These are phyloP conservation scores for Porogramme epimiltina DNA, from an alignment of 1,284 basidiomycete species.

Conservation along the genomic window DNA sequence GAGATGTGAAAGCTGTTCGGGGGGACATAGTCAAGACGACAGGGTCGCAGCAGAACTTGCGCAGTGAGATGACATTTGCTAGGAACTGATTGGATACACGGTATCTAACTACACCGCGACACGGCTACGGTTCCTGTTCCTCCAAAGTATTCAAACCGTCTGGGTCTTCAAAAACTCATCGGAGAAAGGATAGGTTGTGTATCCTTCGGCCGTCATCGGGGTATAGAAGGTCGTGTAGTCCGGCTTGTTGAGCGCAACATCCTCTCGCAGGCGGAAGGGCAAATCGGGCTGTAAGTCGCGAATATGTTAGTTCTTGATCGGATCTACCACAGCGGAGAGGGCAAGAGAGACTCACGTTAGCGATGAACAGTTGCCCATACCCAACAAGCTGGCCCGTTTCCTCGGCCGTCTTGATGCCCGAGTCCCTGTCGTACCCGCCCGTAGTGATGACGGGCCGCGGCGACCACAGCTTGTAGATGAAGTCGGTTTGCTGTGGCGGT, in stretches of 20 bases:
- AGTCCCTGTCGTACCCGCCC: constrained; percentile 34
- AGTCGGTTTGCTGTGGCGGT: constrained; percentile 32
- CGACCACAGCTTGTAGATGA: constrained; percentile 33
- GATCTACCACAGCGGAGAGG: no score
- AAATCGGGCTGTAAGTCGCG: constrained; percentile 23
- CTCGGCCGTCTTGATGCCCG: constrained; percentile 29
- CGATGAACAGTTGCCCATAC: constrained; percentile 49
- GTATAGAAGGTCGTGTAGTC: constrained; percentile 1
- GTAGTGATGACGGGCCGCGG: constrained; percentile 33
- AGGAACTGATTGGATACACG: no score
- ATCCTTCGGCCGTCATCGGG: constrained; percentile 26
- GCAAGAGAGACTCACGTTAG: constrained; percentile 33
- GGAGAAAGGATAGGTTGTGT: constrained; percentile 12
- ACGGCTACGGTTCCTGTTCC: no score
- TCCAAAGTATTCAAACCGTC: no score
- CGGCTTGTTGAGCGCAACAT: constrained; percentile 1
- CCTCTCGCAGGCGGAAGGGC: constrained; percentile 5
- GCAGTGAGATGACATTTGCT: no score
- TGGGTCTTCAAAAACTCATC: constrained; percentile 1
- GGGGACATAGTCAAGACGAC: no score
- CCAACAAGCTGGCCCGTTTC: constrained; percentile 40
- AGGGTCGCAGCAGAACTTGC: no score
- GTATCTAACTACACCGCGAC: no score
- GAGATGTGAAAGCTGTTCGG: no score
- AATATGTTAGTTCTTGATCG: constrained; percentile 32